Percentiles rank a stretch among this genome's conserved stretches.
phyloP scores from a whole-genome alignment of 176 grass and related monocot species.

The Pontederia crassipes region DNA sequence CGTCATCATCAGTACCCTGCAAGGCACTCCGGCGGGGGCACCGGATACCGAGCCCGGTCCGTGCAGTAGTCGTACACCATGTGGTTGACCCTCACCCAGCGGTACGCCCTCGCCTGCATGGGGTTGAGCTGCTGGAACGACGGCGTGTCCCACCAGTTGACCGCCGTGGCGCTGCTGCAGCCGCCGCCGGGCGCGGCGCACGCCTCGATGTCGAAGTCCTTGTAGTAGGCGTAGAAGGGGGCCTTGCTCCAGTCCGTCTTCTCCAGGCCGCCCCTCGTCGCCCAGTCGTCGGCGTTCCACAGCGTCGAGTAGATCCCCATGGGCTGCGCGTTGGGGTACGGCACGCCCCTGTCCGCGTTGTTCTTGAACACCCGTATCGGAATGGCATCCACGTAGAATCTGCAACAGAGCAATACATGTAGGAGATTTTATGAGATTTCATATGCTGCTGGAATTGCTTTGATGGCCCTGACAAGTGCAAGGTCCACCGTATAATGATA shows the following conservation, averaged over 20 bases:
- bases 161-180: background rate
- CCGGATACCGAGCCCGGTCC: background rate
- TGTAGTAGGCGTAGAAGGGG: constrained; percentile 22
- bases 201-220: constrained; percentile 24
- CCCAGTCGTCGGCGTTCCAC: constrained; percentile 23
- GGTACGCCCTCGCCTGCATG: constrained; percentile 1
- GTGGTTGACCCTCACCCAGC: constrained; percentile 19
- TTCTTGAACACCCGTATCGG: constrained; percentile 27
- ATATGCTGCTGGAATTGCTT: background rate
- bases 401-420: background rate
- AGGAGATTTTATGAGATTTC: background rate
- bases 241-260: constrained; percentile 17
- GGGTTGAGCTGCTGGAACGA: constrained; percentile 13
- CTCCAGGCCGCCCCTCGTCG: constrained; percentile 19
- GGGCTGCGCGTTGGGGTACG: constrained; percentile 9
- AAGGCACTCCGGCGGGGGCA: background rate
- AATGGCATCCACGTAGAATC: constrained; percentile 14
- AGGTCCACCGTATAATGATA: no score
- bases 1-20: constrained; percentile 22
- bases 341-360: constrained; percentile 7
- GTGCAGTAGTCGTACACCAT: constrained; percentile 24
- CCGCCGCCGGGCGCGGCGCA: background rate
- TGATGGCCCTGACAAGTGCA: background rate
- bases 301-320: constrained; percentile 24
- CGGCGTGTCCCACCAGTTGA: constrained; percentile 17